Percentiles rank a stretch among this genome's conserved stretches.
These are phyloP conservation scores for Coemansia sp. DNA, from an alignment of 192 early-diverging fungal genomes.

Conservation along the genomic window DNA sequence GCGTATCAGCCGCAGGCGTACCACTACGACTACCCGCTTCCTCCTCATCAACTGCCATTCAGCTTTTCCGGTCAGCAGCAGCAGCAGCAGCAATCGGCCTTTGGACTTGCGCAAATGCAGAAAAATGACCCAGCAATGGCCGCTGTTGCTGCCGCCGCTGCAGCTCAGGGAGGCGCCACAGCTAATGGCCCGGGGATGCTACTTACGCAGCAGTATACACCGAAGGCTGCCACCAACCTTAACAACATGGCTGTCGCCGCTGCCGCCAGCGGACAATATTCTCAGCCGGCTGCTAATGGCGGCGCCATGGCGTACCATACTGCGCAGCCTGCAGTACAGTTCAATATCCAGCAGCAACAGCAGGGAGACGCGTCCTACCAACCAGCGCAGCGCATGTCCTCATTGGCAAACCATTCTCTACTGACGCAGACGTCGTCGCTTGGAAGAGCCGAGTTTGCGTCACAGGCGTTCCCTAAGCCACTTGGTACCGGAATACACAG, in stretches of 20 bases:
- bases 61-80: conserved; percentile 27
- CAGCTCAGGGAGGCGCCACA: conserved; percentile 12
- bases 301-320: conserved; percentile 12
- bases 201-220: conserved; percentile 39
- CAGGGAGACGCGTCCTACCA: conserved; percentile 14
- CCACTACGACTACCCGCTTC: conserved; percentile 43
- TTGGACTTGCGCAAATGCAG: conserved; percentile 16
- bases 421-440: conserved; percentile 28
- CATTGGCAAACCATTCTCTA: conserved; percentile 30
- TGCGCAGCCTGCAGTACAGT: conserved; percentile 25
- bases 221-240: conserved; percentile 34
- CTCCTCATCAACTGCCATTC: conserved; percentile 26
- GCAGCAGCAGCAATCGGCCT: conserved; percentile 9
- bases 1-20: conserved; percentile 45
- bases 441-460: background rate
- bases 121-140: conserved; percentile 10
- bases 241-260: conserved; percentile 30
- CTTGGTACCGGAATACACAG: background rate
- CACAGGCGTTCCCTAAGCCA: conserved; percentile 13
- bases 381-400: conserved; percentile 28
- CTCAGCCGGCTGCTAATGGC: conserved; percentile 15
- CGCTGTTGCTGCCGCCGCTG: conserved; percentile 11
- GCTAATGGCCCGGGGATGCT: conserved; percentile 25
- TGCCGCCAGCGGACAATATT: conserved; percentile 20
- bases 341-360: conserved; percentile 20